Percentiles rank a stretch among this genome's conserved stretches.
These are phyloP conservation scores for Fraxinus ornus DNA, from an alignment of 305 asterid species.

Conservation along the genomic window DNA sequence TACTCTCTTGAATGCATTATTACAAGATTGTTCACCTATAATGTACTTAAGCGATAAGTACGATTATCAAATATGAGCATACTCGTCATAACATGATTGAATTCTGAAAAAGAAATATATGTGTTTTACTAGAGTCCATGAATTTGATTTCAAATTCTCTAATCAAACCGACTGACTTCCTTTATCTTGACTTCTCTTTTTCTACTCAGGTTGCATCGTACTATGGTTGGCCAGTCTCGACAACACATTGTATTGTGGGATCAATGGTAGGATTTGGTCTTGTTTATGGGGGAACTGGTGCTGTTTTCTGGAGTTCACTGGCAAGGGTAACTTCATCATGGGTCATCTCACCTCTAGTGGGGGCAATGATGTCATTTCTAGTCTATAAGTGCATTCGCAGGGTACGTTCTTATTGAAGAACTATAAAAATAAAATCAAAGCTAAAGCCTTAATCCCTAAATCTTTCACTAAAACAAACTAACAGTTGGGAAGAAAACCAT, in stretches of 20 bases:
- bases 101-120: background rate
- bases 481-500: background rate
- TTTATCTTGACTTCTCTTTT: background rate
- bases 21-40: background rate
- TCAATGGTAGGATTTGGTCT: constrained; percentile 98
- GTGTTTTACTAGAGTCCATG: background rate
- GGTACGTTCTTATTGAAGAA: constrained; percentile 44
- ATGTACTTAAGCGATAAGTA: background rate
- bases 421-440: background rate
- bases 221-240: constrained; percentile 96
- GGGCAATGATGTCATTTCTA: constrained; percentile 76
- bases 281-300: constrained; percentile 82
- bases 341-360: constrained; percentile 82
- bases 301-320: constrained; percentile 92
- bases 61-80: background rate
- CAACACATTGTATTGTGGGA: constrained; percentile 93
- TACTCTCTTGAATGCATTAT: background rate
- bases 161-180: background rate
- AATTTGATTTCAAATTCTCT: constrained; percentile 6
- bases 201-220: constrained; percentile 82
- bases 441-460: background rate
- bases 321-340: constrained; percentile 88
- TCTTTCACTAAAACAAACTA: background rate
- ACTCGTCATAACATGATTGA: background rate
- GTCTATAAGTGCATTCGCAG: constrained; percentile 92